Evolutionary conservation across 768 basidiomycete species (phyloP), one percentile per base, ranked within the genome.

Genomic region (Agaricus sinodeliciosus): DNA sequence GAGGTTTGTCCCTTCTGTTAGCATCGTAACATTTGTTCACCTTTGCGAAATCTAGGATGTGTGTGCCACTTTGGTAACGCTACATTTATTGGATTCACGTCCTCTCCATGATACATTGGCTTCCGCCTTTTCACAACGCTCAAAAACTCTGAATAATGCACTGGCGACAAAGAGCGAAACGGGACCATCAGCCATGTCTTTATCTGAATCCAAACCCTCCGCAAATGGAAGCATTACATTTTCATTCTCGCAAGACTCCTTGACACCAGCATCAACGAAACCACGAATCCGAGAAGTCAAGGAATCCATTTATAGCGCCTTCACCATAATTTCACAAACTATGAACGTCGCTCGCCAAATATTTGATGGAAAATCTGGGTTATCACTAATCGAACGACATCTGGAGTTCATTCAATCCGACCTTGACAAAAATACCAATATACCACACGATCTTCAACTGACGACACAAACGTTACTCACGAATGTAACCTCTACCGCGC

Each of bases 41-140:
- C 15, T 41, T 12, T 36, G 31, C n/a, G 45, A 41, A 50, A 57
- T 53, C 39, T 46, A 93, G 89, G 82, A 82, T 52, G 76, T 78
- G 1, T 90, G 90, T 58, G 83, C 90, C 2, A 84, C 85, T 3
- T 75, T 95, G 9, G 72, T 94, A 9, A 85, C 89, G 0, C 77
- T 97, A 40, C 85, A 94, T 64, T 75, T 96, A n/a, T 77, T 97
- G 25, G 94, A 96, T 61, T 91, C 90, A 5, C 75, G 85, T 43
- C 88, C 93, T 5, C 69, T 94, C 8, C 65, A 72, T 18, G 90
- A 94, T 45, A 84, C 87, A 0, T 70, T 94, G 27, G 69, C 75
- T 4, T 76, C 85, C 3, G 79, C 90, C 52, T 78, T 96, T 3
- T 65, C 74, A 0, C 92, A 96, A 64, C 79, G 89, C 7, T 73